phyloP scores from a whole-genome alignment of 2,329 filamentous ascomycete genomes.

The Aspergillus glaucus region DNA sequence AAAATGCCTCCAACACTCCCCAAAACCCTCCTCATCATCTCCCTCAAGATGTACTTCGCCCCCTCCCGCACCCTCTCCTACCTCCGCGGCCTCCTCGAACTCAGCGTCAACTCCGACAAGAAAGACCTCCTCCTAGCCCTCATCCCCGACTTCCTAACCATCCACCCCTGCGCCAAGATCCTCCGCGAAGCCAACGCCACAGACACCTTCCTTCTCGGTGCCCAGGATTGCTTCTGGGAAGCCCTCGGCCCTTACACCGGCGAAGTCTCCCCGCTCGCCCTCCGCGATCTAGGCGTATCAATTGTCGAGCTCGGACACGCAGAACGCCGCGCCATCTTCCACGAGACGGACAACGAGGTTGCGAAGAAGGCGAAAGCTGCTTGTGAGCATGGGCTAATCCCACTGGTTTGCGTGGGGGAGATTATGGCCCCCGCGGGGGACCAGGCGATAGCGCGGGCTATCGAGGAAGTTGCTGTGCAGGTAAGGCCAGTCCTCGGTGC shows the following conservation, averaged over 20 bases:
- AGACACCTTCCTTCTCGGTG: constrained; percentile 58
- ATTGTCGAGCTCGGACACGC: constrained; percentile 78
- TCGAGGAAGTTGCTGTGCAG: constrained; percentile 61
- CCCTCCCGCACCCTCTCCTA: constrained; percentile 51
- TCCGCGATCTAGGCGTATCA: constrained; percentile 61
- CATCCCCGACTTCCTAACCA: constrained; percentile 69
- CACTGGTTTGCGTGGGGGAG: constrained; percentile 77
- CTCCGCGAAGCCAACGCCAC: constrained; percentile 26
- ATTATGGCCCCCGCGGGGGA: constrained; percentile 41
- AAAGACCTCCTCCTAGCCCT: constrained; percentile 64
- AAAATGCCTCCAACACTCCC: constrained; percentile 23
- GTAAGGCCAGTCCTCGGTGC: constrained; percentile 57
- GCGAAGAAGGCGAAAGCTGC: constrained; percentile 65
- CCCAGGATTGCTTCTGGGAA: constrained; percentile 69
- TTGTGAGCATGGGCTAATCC: constrained; percentile 63
- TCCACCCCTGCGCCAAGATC: constrained; percentile 44
- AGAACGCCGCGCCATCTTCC: constrained; percentile 65
- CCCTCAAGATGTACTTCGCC: constrained; percentile 35
- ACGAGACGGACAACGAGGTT: constrained; percentile 64
- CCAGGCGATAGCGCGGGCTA: constrained; percentile 51
- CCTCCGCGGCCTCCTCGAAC: constrained; percentile 45
- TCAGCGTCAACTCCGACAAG: constrained; percentile 41
- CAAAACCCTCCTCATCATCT: constrained; percentile 34
- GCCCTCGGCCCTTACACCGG: constrained; percentile 70
- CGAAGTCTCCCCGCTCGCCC: constrained; percentile 63